These are phyloP conservation scores for Piloderma croceum DNA, from an alignment of 768 basidiomycete species.

Conservation along the genomic window DNA sequence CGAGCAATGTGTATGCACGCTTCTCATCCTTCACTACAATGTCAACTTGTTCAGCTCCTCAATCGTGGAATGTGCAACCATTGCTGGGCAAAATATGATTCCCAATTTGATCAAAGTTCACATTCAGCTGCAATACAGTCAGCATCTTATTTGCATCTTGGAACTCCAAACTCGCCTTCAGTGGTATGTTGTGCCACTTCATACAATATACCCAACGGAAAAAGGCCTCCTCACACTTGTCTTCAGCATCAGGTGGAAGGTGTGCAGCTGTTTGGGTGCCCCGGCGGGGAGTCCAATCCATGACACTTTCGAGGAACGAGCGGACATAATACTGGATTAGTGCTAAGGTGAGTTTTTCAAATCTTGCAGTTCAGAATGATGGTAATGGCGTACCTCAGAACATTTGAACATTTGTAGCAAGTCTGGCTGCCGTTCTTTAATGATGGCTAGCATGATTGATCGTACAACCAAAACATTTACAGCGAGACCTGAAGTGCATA, in stretches of 20 bases:
- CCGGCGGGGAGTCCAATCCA: constrained; percentile 14
- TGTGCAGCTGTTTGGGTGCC: constrained; percentile 16
- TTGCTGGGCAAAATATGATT: constrained; percentile 10
- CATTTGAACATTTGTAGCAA: constrained; percentile 12
- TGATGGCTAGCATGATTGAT: constrained; percentile 13
- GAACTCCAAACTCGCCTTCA: too few relatives aligned
- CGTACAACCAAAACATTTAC: constrained; percentile 10
- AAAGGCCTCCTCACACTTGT: constrained; percentile 9
- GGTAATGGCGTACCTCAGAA: too few relatives aligned
- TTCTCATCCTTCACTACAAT: constrained; percentile 24
- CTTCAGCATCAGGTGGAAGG: constrained; percentile 12
- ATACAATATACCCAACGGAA: constrained; percentile 15
- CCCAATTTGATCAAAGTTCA: constrained; percentile 22
- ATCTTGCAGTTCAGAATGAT: too few relatives aligned
- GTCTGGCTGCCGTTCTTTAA: constrained; percentile 6
- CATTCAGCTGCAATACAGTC: constrained; percentile 5
- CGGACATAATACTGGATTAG: neutral
- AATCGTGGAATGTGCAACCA: constrained; percentile 14
- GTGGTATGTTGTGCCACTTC: constrained; percentile 15
- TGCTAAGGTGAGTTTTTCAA: neutral
- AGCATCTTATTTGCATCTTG: neutral
- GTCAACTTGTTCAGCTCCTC: constrained; percentile 20
- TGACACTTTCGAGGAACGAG: constrained; percentile 16
- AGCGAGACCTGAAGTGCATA: constrained; percentile 11
- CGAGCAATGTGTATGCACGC: constrained; percentile 24